Conservation (phyloP, 148 eudicot species). For the Rhododendron griersonianum region DNA sequence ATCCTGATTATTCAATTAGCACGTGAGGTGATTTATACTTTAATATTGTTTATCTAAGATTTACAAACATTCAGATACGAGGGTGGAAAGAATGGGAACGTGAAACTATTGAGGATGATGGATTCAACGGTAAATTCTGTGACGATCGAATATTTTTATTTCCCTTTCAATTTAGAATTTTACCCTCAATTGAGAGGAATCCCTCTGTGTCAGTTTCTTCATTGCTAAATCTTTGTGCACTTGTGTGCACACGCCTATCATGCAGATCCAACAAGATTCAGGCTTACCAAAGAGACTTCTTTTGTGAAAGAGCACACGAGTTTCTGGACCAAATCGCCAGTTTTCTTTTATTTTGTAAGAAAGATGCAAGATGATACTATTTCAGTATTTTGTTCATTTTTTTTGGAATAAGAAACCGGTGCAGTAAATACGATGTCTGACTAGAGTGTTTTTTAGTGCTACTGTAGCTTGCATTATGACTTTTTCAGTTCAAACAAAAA, state of each 20-base stretch:
- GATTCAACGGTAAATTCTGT: conserved; percentile 27
- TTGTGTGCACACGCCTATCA: conserved; percentile 8
- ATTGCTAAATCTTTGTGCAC: conserved; percentile 1
- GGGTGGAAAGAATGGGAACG: conserved; percentile 88
- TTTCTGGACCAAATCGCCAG: conserved; percentile 47
- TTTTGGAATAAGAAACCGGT: not conserved
- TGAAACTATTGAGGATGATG: conserved; percentile 19
- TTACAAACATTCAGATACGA: conserved; percentile 49
- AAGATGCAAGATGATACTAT: not conserved
- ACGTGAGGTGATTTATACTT: not conserved
- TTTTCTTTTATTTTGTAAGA: conserved; percentile 61
- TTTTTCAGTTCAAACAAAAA: not conserved
- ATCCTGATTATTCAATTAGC: not conserved
- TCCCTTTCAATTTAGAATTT: not conserved
- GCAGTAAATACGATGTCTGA: not conserved
- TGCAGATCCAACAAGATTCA: conserved; percentile 61
- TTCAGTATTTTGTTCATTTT: not conserved
- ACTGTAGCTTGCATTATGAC: not conserved
- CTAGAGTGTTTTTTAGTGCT: not conserved
- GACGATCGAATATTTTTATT: not conserved
- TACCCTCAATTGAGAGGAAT: not conserved
- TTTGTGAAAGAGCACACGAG: conserved; percentile 68
- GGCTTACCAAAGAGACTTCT: conserved; percentile 82
- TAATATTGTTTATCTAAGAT: not conserved
- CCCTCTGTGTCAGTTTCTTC: not conserved